Base-by-base conservation (phyloP, 2,329 filamentous ascomycete genomes). In the Cladosporium sp. region DNA sequence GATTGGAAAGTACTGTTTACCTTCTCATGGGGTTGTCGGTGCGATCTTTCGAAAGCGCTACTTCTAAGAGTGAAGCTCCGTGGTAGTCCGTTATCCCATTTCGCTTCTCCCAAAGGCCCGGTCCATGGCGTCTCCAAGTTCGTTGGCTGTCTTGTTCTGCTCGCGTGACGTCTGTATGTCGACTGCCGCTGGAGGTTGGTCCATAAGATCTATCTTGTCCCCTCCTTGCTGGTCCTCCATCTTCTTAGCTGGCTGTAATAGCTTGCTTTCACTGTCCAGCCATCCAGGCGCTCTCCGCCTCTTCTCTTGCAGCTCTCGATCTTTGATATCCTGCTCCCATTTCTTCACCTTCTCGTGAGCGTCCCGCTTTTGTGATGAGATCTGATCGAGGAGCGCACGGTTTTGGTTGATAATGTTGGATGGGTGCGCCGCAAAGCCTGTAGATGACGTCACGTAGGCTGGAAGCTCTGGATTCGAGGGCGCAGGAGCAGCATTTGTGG, bases 361-460 rank as follows among this genome's bases (percentile, higher is more conserved):
- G 39, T 91, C 88, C 2, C 84, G 82, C 69, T 89, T 85, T 69
- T 91, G 83, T 70, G 88, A 86, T 28, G 86, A 81, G 14, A 99
- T 83, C 77, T 97, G 91, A 1, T 86, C 85, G 70, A 91, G 88
- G 49, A 99, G 85, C 8, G 90, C 89, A 67, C 86, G 85, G 79
- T 94, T 97, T 26, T 92, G 93, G 16, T 88, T 85, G 23, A 93
- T 84, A 73, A 99, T 96, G 70, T 93, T 89, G 72, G 93, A 88
- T 0, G 95, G 93, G 71, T 96, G 91, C 5, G 93, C 92, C 54
- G 92, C 88, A 75, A 93, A 91, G 56, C 79, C 92, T 0, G 91
- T 89, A 13, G 85, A 81, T 2, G 93, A 94, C 62, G 91, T 82
- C 25, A 98, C 88, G 78, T 96, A 97, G 69, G 85, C 85, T 32